Percentiles rank a stretch among this genome's conserved stretches.
Evolutionary conservation across 371 early-diverging fungal species (phyloP).

Genomic region (Dichotomocladium elegans): DNA sequence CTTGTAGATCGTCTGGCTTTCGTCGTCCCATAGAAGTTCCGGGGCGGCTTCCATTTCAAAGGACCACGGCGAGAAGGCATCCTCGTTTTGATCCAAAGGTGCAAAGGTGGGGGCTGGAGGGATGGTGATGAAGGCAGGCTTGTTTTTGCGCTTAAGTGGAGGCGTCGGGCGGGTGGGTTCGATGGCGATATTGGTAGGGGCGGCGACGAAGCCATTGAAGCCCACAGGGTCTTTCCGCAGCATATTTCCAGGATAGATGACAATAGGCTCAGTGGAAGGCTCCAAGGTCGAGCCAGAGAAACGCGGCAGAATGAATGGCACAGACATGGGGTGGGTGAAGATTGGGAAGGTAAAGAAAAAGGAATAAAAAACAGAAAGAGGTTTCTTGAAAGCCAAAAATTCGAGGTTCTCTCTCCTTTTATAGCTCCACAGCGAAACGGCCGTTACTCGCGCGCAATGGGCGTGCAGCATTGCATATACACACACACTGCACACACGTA

Average conservation of each 20-base stretch:
- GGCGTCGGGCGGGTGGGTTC: not conserved
- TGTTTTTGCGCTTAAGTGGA: too few species aligned
- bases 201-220: not conserved
- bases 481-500: too few species aligned
- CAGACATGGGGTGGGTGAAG: not conserved
- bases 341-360: not conserved
- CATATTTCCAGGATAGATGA: constrained; percentile 10
- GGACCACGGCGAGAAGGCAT: constrained; percentile 18
- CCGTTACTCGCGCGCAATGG: too few species aligned
- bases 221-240: constrained; percentile 7
- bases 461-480: too few species aligned
- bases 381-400: not conserved
- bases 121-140: too few species aligned
- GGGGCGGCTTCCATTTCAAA: too few species aligned
- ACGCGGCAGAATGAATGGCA: constrained; percentile 11
- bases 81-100: constrained; percentile 1
- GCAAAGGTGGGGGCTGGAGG: too few species aligned
- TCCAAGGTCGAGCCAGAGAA: constrained; percentile 22
- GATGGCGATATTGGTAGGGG: too few species aligned
- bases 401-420: not conserved
- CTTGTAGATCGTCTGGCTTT: too few species aligned
- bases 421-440: not conserved
- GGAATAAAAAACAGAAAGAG: not conserved
- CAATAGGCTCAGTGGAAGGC: constrained; percentile 14
- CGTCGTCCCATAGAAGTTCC: too few species aligned